These are phyloP conservation scores for Speleostelium caveatum DNA, from an alignment of 78 protist genomes.

Conservation along the genomic window DNA sequence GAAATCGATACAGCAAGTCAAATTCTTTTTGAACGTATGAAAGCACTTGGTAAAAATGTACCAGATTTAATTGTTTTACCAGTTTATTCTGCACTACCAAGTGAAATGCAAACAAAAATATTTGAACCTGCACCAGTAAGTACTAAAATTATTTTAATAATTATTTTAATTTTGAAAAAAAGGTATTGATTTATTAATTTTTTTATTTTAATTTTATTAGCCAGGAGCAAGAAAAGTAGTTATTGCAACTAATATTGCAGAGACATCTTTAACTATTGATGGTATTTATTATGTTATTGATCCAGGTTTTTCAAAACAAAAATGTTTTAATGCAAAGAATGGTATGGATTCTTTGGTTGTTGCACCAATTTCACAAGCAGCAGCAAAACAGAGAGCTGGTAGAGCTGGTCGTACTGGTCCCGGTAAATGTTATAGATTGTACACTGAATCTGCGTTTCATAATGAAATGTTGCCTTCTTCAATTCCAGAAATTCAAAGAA, in stretches of 20 bases:
- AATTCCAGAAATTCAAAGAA: conserved; percentile 99
- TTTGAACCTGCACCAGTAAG: conserved; percentile 98
- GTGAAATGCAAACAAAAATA: conserved; percentile 95
- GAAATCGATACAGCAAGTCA: conserved; percentile 99
- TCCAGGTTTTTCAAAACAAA: conserved; percentile 95
- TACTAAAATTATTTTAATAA: conserved; percentile 94
- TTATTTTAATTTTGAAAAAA: conserved; percentile 90
- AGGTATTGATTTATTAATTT: too few relatives aligned
- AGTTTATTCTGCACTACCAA: conserved; percentile 94
- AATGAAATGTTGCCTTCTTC: conserved; percentile 95
- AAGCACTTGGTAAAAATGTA: conserved; percentile 86
- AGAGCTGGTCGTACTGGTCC: conserved; percentile 99
- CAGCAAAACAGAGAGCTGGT: conserved; percentile 97
- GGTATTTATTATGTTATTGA: conserved; percentile 92
- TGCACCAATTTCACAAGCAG: conserved; percentile 96
- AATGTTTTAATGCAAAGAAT: conserved; percentile 94
- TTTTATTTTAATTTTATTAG: not conserved
- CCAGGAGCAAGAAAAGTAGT: conserved; percentile 92
- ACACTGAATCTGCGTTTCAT: conserved; percentile 98
- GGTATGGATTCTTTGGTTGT: conserved; percentile 98
- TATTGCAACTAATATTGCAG: conserved; percentile 94
- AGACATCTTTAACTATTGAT: conserved; percentile 94
- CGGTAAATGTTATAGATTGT: conserved; percentile 98
- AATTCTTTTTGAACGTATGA: conserved; percentile 97
- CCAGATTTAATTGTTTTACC: conserved; percentile 96